phyloP scores from a whole-genome alignment of 768 basidiomycete species.

The Plicaturopsis crispa region DNA sequence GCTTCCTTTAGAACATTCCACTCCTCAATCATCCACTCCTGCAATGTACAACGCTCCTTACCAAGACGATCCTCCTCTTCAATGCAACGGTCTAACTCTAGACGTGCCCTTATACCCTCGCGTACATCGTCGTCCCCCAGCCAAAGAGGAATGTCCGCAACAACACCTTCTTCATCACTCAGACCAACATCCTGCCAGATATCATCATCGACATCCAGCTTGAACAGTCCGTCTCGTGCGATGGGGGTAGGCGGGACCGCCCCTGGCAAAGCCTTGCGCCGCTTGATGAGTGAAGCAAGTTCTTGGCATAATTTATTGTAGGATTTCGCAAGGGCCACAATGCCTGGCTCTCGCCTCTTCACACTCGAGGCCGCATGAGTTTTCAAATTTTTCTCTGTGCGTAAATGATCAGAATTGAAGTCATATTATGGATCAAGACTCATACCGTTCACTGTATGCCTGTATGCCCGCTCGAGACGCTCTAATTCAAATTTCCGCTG shows the following conservation, averaged over 20 bases:
- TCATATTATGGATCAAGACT: background rate
- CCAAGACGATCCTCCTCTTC: conserved; percentile 18
- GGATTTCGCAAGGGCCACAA: conserved; percentile 12
- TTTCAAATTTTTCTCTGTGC: conserved; percentile 17
- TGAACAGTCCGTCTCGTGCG: conserved; percentile 15
- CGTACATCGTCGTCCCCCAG: conserved; percentile 11
- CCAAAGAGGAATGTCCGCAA: conserved; percentile 10
- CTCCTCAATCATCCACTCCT: conserved; percentile 19
- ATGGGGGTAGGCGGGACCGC: conserved; percentile 17
- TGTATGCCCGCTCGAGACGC: conserved; percentile 8
- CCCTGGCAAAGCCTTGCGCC: conserved; percentile 13
- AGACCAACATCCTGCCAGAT: conserved; percentile 28
- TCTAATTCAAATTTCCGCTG: conserved; percentile 14
- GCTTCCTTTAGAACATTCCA: conserved; percentile 10
- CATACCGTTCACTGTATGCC: conserved; percentile 13
- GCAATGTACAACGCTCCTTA: conserved; percentile 12
- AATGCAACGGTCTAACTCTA: conserved; percentile 15
- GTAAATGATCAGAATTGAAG: background rate
- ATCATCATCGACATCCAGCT: conserved; percentile 27
- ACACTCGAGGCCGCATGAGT: conserved; percentile 18
- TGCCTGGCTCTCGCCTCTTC: conserved; percentile 19
- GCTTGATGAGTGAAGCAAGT: conserved; percentile 13
- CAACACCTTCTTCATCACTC: conserved; percentile 11
- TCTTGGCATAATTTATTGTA: conserved; percentile 22
- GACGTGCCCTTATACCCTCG: conserved; percentile 9